A percentile compares a stretch with the other conserved stretches of the same genome.
Conservation (phyloP, 1,139 yeast genomes). For the Oligophagozyma castellii region DNA sequence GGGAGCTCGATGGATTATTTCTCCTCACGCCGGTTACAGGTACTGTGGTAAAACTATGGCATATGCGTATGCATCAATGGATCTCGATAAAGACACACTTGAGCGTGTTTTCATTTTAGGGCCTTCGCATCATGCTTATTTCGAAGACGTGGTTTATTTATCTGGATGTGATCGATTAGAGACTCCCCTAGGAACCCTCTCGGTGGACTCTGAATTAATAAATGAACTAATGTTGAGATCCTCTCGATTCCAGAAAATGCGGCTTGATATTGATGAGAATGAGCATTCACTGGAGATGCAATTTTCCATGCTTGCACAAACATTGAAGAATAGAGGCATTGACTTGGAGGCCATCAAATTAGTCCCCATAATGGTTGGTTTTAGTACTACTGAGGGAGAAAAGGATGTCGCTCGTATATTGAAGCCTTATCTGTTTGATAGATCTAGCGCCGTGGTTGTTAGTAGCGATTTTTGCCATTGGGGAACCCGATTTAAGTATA, state of each 20-base stretch:
- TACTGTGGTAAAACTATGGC: constrained; percentile 74
- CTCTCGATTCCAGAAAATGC: constrained; percentile 42
- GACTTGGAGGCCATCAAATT: constrained; percentile 36
- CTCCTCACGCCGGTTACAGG: constrained; percentile 83
- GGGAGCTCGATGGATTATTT: constrained; percentile 50
- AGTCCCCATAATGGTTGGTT: constrained; percentile 73
- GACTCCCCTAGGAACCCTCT: constrained; percentile 71
- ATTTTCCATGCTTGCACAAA: constrained; percentile 42
- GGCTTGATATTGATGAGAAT: constrained; percentile 49
- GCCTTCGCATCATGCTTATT: constrained; percentile 89
- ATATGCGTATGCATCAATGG: constrained; percentile 64
- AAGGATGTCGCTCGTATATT: constrained; percentile 35
- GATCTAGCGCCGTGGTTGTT: constrained; percentile 46
- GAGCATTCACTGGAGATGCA: constrained; percentile 97
- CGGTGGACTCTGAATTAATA: constrained; percentile 40
- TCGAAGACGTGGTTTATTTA: constrained; percentile 43
- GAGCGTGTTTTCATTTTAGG: constrained; percentile 71
- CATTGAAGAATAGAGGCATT: constrained; percentile 34
- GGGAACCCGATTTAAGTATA: constrained; percentile 73
- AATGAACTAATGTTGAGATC: constrained; percentile 20
- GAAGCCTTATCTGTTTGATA: constrained; percentile 40
- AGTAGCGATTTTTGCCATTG: constrained; percentile 95
- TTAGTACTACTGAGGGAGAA: constrained; percentile 35
- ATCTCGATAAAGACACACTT: constrained; percentile 24
- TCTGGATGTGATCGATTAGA: constrained; percentile 43